A percentile compares a stretch with the other conserved stretches of the same genome.
phyloP scores from a whole-genome alignment of 106 monocot species.

The Phalaenopsis aphrodite region DNA sequence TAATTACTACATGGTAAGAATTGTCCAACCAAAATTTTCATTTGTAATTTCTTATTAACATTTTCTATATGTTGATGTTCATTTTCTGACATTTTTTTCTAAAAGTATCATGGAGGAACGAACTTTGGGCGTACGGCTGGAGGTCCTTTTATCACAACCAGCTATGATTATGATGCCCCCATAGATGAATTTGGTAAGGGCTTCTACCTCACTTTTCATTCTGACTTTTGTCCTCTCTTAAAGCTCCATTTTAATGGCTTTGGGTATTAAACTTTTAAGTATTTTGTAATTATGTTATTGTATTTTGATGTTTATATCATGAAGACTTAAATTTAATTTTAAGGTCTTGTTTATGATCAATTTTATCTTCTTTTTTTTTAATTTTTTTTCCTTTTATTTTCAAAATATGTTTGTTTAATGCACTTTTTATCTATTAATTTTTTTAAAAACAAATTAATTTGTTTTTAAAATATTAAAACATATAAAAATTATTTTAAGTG shows the following conservation, averaged over 20 bases:
- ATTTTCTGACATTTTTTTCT: slow-evolving; percentile 15
- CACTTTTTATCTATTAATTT: too few relatives aligned
- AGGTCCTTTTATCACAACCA: slow-evolving; percentile 96
- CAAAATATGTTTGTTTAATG: too few relatives aligned
- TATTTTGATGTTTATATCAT: neutral
- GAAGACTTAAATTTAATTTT: neutral
- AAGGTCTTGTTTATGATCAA: neutral
- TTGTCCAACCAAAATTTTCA: neutral
- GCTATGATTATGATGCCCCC: slow-evolving; percentile 98
- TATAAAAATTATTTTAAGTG: too few relatives aligned
- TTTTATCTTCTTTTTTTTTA: too few relatives aligned
- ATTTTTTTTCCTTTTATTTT: too few relatives aligned
- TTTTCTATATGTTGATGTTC: neutral
- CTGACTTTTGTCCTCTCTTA: neutral
- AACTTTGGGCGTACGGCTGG: slow-evolving; percentile 97
- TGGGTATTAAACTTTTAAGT: neutral
- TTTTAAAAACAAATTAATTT: too few relatives aligned
- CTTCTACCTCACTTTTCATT: neutral
- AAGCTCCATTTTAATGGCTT: neutral
- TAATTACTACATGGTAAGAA: slow-evolving; percentile 91
- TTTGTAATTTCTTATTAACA: neutral
- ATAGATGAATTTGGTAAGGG: slow-evolving; percentile 90
- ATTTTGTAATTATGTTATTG: neutral
- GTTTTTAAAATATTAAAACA: too few relatives aligned
- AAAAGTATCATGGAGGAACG: slow-evolving; percentile 92